Evolutionary conservation across 164 flowering plant genomes (phyloP), one percentile per base, ranked within the genome.

Genomic region (Chloranthus sessilifolius): DNA sequence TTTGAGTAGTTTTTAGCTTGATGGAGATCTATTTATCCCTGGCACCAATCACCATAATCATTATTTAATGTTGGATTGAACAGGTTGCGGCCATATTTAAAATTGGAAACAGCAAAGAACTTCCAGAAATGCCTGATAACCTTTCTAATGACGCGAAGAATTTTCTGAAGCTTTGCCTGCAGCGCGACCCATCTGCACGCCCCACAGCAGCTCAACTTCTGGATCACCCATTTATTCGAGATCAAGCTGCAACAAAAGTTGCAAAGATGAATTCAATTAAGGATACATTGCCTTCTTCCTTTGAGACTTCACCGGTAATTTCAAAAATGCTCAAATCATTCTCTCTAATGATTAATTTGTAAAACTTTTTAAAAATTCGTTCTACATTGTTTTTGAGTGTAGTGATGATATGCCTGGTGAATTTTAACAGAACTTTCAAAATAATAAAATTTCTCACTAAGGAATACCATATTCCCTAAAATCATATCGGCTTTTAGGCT

Each of bases 61-160:
- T 21, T 0, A 11, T 28, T n/a, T 23, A 26, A 12, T 38, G n/a
- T 47, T 65, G 55, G 27, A 44, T 47, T 52, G 15, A 50, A 45
- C 75, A 92, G 98, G 94, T 88, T 41, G 95, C 96, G 38, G 98
- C 96, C 43, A 85, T 92, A 65, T 92, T 92, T 68, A 92, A 92
- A 78, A 85, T 92, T 58, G 96, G 94, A 30, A 92, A 85, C 74
- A 92, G 96, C 80, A 85, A 73, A 73, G 96, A 88, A 36, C 60
- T 79, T 15, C 96, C 96, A 9, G 80, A 78, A 47, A 82, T 92
- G 49, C 98, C 96, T 4, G 74, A 85, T 50, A 67, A 67, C 54
- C 77, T 92, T 38, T 92, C 96, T 5, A 61, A 60, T 58, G 81
- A 88, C 53, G 95, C 87, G 26, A 92, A 85, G 58, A 64, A 57